Percentiles rank a stretch among this genome's conserved stretches.
These are phyloP conservation scores for Pythium pectinolyticum DNA, from an alignment of 352 stramenopile species.

Conservation along the genomic window DNA sequence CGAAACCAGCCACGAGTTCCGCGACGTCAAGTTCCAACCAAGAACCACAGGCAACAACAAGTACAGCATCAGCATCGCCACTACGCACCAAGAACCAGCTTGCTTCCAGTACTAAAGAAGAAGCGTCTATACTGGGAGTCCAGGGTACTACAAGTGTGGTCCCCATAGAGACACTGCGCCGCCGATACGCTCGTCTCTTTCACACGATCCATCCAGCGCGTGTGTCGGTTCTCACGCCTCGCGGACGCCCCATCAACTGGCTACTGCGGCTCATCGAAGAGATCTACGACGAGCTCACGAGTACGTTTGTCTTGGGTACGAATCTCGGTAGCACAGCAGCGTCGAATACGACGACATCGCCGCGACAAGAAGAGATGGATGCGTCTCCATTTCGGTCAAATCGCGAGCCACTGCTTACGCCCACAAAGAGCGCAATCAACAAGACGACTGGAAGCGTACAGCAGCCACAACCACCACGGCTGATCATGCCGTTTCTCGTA, in stretches of 20 bases:
- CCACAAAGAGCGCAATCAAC: no score
- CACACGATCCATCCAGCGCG: slow-evolving; percentile 32
- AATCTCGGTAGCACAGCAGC: not conserved
- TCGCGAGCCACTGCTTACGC: no score
- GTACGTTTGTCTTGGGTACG: slow-evolving; percentile 19
- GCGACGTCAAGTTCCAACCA: not conserved
- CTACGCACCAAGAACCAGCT: slow-evolving; percentile 16
- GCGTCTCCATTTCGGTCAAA: no score
- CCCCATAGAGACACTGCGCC: slow-evolving; percentile 32
- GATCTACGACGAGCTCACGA: slow-evolving; percentile 56
- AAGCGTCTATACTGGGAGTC: not conserved
- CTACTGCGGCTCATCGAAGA: slow-evolving; percentile 62
- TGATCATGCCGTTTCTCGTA: slow-evolving; percentile 64
- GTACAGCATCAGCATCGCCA: not conserved
- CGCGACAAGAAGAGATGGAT: slow-evolving; percentile 4
- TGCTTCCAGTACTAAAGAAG: not conserved
- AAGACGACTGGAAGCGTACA: no score
- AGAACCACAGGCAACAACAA: not conserved
- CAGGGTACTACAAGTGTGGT: not conserved
- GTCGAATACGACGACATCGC: not conserved
- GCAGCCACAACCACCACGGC: slow-evolving; percentile 11
- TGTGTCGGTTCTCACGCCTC: slow-evolving; percentile 21
- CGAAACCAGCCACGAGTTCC: not conserved
- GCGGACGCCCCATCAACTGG: slow-evolving; percentile 58
- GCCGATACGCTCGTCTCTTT: slow-evolving; percentile 56